Base-by-base conservation (phyloP, 1,139 yeast species). In the Sugiyamaella neomexicana region DNA sequence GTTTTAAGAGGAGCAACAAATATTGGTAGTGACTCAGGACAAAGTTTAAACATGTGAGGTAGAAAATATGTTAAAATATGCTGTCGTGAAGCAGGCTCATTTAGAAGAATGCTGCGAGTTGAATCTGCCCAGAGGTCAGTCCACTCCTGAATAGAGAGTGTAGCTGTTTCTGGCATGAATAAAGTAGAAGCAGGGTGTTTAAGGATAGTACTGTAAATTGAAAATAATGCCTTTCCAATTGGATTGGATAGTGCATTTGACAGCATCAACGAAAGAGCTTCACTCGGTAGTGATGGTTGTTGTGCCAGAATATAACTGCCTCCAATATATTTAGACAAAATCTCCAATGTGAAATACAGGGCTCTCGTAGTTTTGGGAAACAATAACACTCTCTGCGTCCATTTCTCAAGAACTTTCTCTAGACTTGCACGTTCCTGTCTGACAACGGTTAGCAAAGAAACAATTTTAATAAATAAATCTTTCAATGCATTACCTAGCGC, bases 401-500 rank as follows among this genome's bases (percentile, higher is more conserved):
- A 83, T 1, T 55, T 50, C 42, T 68, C 60, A 16, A 80, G 70
- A 1, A 63, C 15, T 76, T 38, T 29, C 9, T 23, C 46, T 12
- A 54, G 48, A 10, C 12, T 20, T 20, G 58, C 50, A 13, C 52
- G 57, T 2, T 50, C 48, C 5, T 47, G 39, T 38, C 61, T 50
- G 7, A 61, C 52, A 56, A 15, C 60, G 20, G 46, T 58, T 13
- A 79, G 62, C 27, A 82, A 69, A 0, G 67, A 59, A 5, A 85
- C 68, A 46, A 84, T 64, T 60, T 85, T 86, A 2, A 69, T 60
- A 51, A 87, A 77, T 39, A 89, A 66, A 40, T 82, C 86, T 54
- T 76, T 78, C 51, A 88, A 69, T 0, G 95, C 85, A 61, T 85
- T 86, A 5, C 85, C 82, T 36, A 87, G 70, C 0, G 95, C 83